A percentile compares a stretch with the other conserved stretches of the same genome.
Conservation (phyloP, 2,329 filamentous ascomycete species). For the Beauveria caledonica region DNA sequence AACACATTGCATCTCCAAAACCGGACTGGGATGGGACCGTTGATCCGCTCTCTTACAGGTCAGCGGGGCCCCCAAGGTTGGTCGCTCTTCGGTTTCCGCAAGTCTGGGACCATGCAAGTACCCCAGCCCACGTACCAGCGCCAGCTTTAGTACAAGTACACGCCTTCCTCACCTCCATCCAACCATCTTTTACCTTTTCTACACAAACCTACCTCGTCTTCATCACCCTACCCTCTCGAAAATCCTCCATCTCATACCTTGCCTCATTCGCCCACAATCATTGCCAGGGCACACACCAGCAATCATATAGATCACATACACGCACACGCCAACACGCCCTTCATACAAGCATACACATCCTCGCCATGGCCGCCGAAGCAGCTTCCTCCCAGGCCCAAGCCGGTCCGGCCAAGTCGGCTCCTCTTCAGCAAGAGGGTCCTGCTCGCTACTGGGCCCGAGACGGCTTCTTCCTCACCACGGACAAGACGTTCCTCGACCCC, state of each 20-base stretch:
- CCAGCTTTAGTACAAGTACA: conserved; percentile 3
- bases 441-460: conserved; percentile 41
- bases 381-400: conserved; percentile 1
- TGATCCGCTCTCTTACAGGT: conserved; percentile 8
- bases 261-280: neutral
- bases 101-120: neutral
- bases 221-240: neutral
- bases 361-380: conserved; percentile 8
- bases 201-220: neutral
- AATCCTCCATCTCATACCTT: neutral
- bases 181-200: neutral
- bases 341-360: neutral
- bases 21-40: neutral
- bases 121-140: neutral
- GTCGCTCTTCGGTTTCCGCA: neutral
- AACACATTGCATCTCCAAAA: neutral
- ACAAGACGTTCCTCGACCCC: conserved; percentile 46
- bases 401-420: conserved; percentile 6
- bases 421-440: conserved; percentile 22
- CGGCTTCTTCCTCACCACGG: conserved; percentile 53
- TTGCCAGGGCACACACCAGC: neutral
- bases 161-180: neutral
- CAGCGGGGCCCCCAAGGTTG: neutral
- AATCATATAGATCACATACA: neutral
- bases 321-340: neutral